Evolutionary conservation across 768 basidiomycete species (phyloP), one percentile per base, ranked within the genome.

Genomic region (Trametes cubensis): DNA sequence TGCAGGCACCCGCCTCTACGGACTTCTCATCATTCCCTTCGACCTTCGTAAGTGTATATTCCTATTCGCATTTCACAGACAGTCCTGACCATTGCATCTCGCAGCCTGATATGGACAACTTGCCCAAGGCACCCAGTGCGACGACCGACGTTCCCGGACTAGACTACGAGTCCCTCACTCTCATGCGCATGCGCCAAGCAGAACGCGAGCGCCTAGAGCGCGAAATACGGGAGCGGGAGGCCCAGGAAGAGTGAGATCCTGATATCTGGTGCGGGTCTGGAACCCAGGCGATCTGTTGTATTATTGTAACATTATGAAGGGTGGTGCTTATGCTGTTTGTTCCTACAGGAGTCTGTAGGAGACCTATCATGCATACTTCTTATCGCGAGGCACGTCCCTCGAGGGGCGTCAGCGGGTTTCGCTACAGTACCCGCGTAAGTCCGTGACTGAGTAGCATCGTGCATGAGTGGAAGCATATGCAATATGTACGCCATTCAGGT

Each of bases 131-230:
- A 6, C 46, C 60, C 10, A 62, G 70, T 21, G 62, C 70, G 18
- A 44, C 67, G n/a, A 71, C 69, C 21, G 23, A 47, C 0, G 69
- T 65, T 17, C 69, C 78, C 13, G 82, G 82, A 2, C 66, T 93
- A 50, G 89, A 93, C 70, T 94, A 88, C 58, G 92, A 94, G 74
- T 84, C 87, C 3, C 69, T 93, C 61, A 94, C 90, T 0, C 78
- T 94, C 39, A 82, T 94, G 80, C 83, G 92, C 5, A 77, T 95
- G 71, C 80, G 92, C 39, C 89, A 94, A 69, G 90, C 92, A 0
- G 92, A 94, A 72, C 80, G 88, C 41, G 88, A 86, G 64, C 78
- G 88, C 46, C 71, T 95, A 25, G 92, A 94, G 71, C 79, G 83
- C 60, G 90, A 92, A 71, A 91, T 92, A 65, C 73, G 84, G 41